These are phyloP conservation scores for Poterioochromonas sp. DNA, from an alignment of 352 stramenopile genomes.

Conservation along the genomic window DNA sequence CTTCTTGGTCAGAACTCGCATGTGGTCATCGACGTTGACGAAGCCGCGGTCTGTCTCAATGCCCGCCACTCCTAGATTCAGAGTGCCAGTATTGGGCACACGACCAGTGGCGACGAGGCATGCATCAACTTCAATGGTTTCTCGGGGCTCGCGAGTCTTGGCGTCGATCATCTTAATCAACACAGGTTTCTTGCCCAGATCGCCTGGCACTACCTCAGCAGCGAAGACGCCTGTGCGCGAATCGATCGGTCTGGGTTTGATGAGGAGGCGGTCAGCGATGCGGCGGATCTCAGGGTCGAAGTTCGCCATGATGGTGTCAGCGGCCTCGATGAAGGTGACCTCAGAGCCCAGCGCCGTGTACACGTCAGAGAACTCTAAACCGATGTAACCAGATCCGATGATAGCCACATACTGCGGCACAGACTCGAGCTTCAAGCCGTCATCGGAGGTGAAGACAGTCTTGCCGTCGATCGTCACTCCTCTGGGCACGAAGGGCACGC, in stretches of 20 bases:
- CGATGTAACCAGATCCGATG: slow-evolving; percentile 73
- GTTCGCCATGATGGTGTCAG: slow-evolving; percentile 47
- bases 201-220: slow-evolving; percentile 65
- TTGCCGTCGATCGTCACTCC: slow-evolving; percentile 62
- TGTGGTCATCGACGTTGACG: slow-evolving; percentile 65
- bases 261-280: slow-evolving; percentile 63
- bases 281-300: slow-evolving; percentile 74
- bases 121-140: slow-evolving; percentile 67
- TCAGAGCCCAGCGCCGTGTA: slow-evolving; percentile 56
- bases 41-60: slow-evolving; percentile 69
- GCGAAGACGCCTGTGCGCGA: slow-evolving; percentile 69
- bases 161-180: slow-evolving; percentile 81
- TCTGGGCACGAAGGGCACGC: slow-evolving; percentile 62
- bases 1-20: slow-evolving; percentile 61
- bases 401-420: slow-evolving; percentile 69
- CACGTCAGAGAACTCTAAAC: slow-evolving; percentile 73
- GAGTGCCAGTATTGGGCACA: slow-evolving; percentile 60
- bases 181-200: slow-evolving; percentile 65
- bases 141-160: slow-evolving; percentile 64
- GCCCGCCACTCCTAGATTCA: slow-evolving; percentile 60
- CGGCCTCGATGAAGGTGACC: slow-evolving; percentile 69
- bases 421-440: slow-evolving; percentile 59
- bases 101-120: slow-evolving; percentile 63
- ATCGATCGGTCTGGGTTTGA: slow-evolving; percentile 64
- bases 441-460: slow-evolving; percentile 73